Conservation (phyloP, 306 rosid genomes). For the Cyclanthera cordifolia region DNA sequence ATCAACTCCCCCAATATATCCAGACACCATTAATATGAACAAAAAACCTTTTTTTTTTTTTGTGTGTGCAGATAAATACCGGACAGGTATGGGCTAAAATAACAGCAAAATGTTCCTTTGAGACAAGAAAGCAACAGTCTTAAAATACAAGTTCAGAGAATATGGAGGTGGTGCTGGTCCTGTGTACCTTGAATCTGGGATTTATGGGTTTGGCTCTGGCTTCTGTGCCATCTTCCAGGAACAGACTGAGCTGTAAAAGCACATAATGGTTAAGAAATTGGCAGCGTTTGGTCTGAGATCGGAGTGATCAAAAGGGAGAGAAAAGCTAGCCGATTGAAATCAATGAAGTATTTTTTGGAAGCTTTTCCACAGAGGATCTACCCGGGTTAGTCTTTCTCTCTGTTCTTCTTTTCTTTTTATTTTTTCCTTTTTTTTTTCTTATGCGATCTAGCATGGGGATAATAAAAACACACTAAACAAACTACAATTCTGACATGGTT, state of each 20-base stretch:
- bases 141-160: conserved; percentile 69
- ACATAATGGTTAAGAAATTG: conserved; percentile 32
- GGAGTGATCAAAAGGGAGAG: conserved; percentile 33
- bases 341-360: conserved; percentile 43
- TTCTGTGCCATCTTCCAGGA: conserved; percentile 39
- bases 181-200: conserved; percentile 59
- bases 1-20: conserved; percentile 22
- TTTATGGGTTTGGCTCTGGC: conserved; percentile 28
- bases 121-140: conserved; percentile 40
- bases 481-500: conserved; percentile 65
- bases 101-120: conserved; percentile 41
- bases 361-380: conserved; percentile 44
- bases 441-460: conserved; percentile 56
- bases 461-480: conserved; percentile 34
- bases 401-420: conserved; percentile 5
- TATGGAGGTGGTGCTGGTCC: conserved; percentile 45
- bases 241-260: conserved; percentile 77
- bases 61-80: conserved; percentile 39
- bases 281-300: conserved; percentile 62
- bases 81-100: conserved; percentile 62
- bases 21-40: conserved; percentile 47
- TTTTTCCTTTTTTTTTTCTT: conserved; percentile 21
- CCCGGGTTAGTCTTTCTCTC: conserved; percentile 20
- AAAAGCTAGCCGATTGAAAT: conserved; percentile 29
- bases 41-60: not conserved